A percentile compares a stretch with the other conserved stretches of the same genome.
Conservation (phyloP, 2,329 filamentous ascomycete species). For the Coniochaeta sp. region DNA sequence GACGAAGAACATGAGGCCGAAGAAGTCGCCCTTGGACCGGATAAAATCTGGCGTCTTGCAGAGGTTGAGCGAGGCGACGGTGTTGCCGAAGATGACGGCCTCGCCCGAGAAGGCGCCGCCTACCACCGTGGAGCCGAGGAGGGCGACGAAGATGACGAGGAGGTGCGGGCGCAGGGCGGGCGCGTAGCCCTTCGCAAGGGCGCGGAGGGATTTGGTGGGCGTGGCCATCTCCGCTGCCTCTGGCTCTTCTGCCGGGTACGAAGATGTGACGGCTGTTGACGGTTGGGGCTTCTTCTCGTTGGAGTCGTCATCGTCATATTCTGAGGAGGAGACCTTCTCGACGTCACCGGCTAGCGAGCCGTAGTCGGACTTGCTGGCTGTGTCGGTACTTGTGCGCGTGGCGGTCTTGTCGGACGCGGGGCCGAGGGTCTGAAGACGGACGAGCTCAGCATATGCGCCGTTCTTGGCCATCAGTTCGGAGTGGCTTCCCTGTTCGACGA, state of each 20-base stretch:
- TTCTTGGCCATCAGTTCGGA: slow-evolving; percentile 8
- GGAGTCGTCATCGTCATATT: not conserved
- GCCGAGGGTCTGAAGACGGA: slow-evolving; percentile 15
- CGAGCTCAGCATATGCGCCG: slow-evolving; percentile 15
- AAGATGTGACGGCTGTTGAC: not conserved
- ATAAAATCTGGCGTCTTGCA: slow-evolving; percentile 40
- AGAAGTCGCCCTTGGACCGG: slow-evolving; percentile 41
- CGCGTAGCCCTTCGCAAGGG: slow-evolving; percentile 11
- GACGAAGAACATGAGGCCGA: slow-evolving; percentile 53
- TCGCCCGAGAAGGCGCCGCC: slow-evolving; percentile 51
- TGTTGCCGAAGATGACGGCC: slow-evolving; percentile 56
- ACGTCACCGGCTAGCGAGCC: not conserved
- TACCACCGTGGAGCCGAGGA: slow-evolving; percentile 44
- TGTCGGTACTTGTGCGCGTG: slow-evolving; percentile 5
- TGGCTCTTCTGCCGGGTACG: not conserved
- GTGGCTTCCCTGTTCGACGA: slow-evolving; percentile 53
- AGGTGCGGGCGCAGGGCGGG: slow-evolving; percentile 27
- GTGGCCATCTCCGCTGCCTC: slow-evolving; percentile 7
- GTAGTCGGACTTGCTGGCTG: not conserved
- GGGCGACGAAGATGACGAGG: slow-evolving; percentile 32
- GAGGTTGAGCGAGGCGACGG: slow-evolving; percentile 46
- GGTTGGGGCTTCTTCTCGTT: slow-evolving; percentile 1
- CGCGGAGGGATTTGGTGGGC: slow-evolving; percentile 13
- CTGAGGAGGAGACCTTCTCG: not conserved
- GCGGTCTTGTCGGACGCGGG: slow-evolving; percentile 6